Base-by-base conservation (phyloP, 1,139 yeast species). In the Candida sp. region DNA sequence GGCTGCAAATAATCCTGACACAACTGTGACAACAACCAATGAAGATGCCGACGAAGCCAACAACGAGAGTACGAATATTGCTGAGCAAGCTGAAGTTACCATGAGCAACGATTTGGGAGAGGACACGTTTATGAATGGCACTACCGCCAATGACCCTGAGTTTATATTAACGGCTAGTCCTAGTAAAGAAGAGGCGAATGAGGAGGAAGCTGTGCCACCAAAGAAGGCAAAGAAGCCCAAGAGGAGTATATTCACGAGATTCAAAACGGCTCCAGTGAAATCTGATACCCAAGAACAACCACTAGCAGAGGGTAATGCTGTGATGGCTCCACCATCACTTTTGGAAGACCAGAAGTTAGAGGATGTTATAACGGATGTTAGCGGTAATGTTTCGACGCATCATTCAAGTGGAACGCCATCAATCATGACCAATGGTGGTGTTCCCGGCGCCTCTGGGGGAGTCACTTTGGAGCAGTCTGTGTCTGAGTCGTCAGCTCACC, bases 221-320 rank as follows among this genome's bases (percentile, higher is more conserved):
- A 70, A 71, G 56, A 72, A 71, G 49, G 60, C 65, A 1, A 73
- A 67, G 52, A 61, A 69, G 45, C 58, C 75, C 2, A 74, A 73
- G 56, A 60, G 79, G 53, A 67, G 77, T 53, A 61, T 77, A 35
- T 77, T 77, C 55, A 75, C 72, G 3, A 66, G 81, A 50, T 76
- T 77, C 58, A 76, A 75, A 56, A 62, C 70, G 9, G 62, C 70
- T n/a, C 73, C 74, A 3, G 42, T 46, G 3, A 50, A 49, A 32
- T 45, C 41, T 9, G 56, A 51, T 33, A 39, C 50, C 34, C 53
- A 49, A 30, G 48, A 42, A 32, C 49, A 44, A 12, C 30, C 32
- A n/a, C 41, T 44, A 26, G 48, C 42, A 4, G 49, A 33, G 6
- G 43, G n/a, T 38, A 38, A 26, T 38, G 5, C 27, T 26, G 32